Evolutionary conservation across 257 asterid genomes (phyloP).

Genomic region (Sherardia arvensis): DNA sequence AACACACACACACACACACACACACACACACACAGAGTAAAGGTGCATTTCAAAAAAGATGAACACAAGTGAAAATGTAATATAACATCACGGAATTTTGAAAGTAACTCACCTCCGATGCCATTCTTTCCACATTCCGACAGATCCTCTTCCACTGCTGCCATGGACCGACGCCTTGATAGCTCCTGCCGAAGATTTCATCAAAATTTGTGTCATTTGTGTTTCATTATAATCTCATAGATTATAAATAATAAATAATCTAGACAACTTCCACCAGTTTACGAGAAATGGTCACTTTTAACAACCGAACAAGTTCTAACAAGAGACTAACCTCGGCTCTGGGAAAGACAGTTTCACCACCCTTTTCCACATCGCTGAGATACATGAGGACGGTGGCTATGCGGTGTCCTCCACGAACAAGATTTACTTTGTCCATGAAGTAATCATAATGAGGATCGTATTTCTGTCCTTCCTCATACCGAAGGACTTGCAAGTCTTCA

Average conservation of each 20-base stretch:
- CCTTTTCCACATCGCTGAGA: conserved; percentile 80
- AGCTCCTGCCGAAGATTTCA: conserved; percentile 42
- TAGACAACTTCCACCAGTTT: not conserved
- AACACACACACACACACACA: too few relatives aligned
- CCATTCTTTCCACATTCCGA: conserved; percentile 90
- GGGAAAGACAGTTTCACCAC: conserved; percentile 97
- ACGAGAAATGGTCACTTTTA: not conserved
- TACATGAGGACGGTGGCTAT: conserved; percentile 89
- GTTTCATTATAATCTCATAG: not conserved
- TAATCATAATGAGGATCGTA: conserved; percentile 88
- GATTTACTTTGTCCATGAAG: conserved; percentile 69
- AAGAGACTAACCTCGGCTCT: conserved; percentile 71
- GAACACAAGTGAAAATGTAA: too few relatives aligned
- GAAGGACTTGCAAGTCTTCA: conserved; percentile 88
- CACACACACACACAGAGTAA: not conserved
- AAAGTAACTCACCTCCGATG: conserved; percentile 54
- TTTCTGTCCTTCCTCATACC: conserved; percentile 87
- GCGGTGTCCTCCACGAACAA: conserved; percentile 91
- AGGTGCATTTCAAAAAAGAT: conserved; percentile 1
- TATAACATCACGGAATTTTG: not conserved
- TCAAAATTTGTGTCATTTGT: not conserved
- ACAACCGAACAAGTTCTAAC: not conserved
- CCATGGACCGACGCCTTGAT: conserved; percentile 59
- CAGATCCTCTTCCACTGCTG: conserved; percentile 40
- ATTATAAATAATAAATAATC: too few relatives aligned